Evolutionary conservation across 2,329 filamentous ascomycete species (phyloP), one percentile per base, ranked within the genome.

Genomic region (Aspergillus sp.): DNA sequence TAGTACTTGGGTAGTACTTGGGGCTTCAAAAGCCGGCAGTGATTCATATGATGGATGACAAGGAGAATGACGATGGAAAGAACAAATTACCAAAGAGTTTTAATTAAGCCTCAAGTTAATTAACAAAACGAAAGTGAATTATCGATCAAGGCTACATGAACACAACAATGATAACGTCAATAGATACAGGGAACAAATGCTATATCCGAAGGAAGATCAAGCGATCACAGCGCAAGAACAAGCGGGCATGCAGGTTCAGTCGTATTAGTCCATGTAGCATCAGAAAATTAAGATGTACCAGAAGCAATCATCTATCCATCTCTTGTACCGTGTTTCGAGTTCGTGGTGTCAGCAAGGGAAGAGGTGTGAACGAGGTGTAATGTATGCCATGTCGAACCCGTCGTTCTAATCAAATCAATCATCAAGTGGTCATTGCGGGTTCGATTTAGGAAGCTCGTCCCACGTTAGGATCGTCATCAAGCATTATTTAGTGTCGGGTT

Each of bases 261-360:
- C 53, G 58, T 55, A 48, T 48, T 48, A 52, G 27, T 56, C 55
- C 64, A 64, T 59, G 59, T 63, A 58, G 55, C 56, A 63, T 59
- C 56, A 31, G 50, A 45, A 44, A 59, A 48, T 62, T 62, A 62
- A 57, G 57, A 64, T 62, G 60, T 62, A 64, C 59, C 62, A 62
- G 59, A 63, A 58, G 59, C 53, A 52, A 63, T 64, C 56, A 63
- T 66, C 57, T 62, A 60, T 58, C 57, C 62, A 58, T 64, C 61
- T 56, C 56, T 55, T 35, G 49, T 55, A 59, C 58, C 23, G 27
- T 48, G 49, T 59, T 35, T 50, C 46, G 37, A 31, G 43, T 52
- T 57, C 40, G 49, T 39, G 46, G 12, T 21, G 45, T 15, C 41
- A 24, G 46, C 24, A 49, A 17, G 8, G 35, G 39, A 35, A 51